A percentile compares a stretch with the other conserved stretches of the same genome.
Conservation (phyloP, 176 grass and related monocot species). For the Leersia perrieri region DNA sequence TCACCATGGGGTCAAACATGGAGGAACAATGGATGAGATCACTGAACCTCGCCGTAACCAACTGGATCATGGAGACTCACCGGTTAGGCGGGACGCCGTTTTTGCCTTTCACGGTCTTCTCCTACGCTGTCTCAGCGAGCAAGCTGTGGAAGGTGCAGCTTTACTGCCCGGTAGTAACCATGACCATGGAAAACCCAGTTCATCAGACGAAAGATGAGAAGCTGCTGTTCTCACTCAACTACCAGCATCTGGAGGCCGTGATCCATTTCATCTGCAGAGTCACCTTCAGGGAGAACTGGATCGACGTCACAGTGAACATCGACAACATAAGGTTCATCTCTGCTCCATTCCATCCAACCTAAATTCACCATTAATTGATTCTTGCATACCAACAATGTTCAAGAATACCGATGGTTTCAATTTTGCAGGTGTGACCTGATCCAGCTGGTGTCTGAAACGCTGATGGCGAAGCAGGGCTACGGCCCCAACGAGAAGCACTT, state of each 20-base stretch:
- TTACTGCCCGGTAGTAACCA: constrained; percentile 67
- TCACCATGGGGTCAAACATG: constrained; percentile 45
- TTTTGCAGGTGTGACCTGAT: constrained; percentile 63
- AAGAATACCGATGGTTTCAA: too few relatives aligned
- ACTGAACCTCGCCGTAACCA: constrained; percentile 64
- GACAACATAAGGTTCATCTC: constrained; percentile 76
- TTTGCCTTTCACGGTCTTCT: constrained; percentile 37
- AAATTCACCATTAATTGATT: not conserved
- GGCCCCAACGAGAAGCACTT: constrained; percentile 81
- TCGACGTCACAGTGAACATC: constrained; percentile 54
- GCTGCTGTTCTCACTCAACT: constrained; percentile 70
- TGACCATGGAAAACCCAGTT: constrained; percentile 43
- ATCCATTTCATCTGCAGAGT: constrained; percentile 60
- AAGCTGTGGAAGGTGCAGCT: constrained; percentile 73
- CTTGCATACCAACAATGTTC: not conserved
- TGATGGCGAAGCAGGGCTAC: constrained; percentile 71
- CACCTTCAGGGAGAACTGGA: constrained; percentile 60
- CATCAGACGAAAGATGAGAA: constrained; percentile 48
- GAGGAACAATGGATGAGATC: constrained; percentile 86
- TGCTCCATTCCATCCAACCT: not conserved
- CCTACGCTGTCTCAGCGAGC: constrained; percentile 50
- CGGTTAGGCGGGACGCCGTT: not conserved
- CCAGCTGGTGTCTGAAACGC: constrained; percentile 63
- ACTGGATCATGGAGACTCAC: constrained; percentile 53
- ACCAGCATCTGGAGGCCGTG: constrained; percentile 72